Evolutionary conservation across 768 basidiomycete species (phyloP).

Genomic region (Termitomyces titanicus): DNA sequence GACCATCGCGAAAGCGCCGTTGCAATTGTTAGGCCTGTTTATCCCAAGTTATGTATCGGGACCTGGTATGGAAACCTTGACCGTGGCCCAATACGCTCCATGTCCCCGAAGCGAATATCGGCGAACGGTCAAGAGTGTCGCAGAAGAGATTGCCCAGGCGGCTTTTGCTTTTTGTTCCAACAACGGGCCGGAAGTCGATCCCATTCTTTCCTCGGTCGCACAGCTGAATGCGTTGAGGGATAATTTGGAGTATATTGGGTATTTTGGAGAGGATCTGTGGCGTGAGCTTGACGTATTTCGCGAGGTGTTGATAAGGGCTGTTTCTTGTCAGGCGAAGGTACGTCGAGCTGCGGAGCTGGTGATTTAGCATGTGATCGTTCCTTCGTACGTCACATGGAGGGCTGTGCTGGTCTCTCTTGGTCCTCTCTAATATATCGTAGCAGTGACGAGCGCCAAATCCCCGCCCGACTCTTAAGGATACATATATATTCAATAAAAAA

Average conservation of each 20-base stretch:
- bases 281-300: slow-evolving; percentile 24
- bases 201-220: slow-evolving; percentile 20
- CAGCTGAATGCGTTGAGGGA: slow-evolving; percentile 28
- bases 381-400: too few species aligned
- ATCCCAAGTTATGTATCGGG: slow-evolving; percentile 1
- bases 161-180: slow-evolving; percentile 8
- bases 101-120: slow-evolving; percentile 2
- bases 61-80: background rate
- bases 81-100: background rate
- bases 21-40: slow-evolving; percentile 2
- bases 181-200: slow-evolving; percentile 10
- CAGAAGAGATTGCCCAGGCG: slow-evolving; percentile 25
- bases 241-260: slow-evolving; percentile 32
- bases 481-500: too few species aligned
- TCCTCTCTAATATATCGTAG: too few species aligned
- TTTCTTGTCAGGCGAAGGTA: slow-evolving; percentile 4
- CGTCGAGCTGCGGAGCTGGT: background rate
- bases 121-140: slow-evolving; percentile 19
- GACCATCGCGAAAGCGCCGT: background rate
- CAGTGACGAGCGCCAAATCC: too few species aligned
- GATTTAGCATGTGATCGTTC: too few species aligned
- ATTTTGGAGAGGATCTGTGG: slow-evolving; percentile 29
- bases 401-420: too few species aligned
- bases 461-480: too few species aligned
- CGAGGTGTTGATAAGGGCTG: slow-evolving; percentile 21